A percentile compares a stretch with the other conserved stretches of the same genome.
Conservation (phyloP, 2,329 filamentous ascomycete species). For the Penicillium palitans region DNA sequence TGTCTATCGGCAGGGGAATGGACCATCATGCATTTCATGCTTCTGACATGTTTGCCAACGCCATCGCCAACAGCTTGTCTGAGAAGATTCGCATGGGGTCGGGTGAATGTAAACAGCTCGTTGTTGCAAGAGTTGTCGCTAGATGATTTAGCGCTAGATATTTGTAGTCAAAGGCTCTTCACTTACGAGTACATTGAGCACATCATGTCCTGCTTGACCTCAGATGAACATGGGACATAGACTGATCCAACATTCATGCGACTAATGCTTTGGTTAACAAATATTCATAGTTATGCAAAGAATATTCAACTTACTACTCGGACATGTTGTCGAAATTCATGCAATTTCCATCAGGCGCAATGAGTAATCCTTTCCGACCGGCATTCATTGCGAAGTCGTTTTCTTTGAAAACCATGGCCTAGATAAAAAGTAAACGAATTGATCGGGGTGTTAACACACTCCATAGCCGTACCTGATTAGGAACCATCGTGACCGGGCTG, state of each 20-base stretch:
- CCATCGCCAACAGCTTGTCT: neutral
- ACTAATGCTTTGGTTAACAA: neutral
- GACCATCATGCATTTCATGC: neutral
- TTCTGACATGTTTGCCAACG: neutral
- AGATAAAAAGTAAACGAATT: neutral
- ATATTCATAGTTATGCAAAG: neutral
- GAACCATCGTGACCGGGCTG: neutral
- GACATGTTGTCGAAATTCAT: neutral
- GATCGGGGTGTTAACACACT: neutral
- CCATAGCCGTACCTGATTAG: neutral
- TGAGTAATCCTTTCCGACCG: neutral
- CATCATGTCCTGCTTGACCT: slow-evolving; percentile 1
- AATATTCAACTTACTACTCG: slow-evolving; percentile 2
- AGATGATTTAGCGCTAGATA: neutral
- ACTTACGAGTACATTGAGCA: slow-evolving; percentile 7
- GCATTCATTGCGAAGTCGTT: neutral
- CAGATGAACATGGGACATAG: slow-evolving; percentile 5
- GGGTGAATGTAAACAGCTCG: slow-evolving; percentile 5
- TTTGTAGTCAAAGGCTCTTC: neutral
- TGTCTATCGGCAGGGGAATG: neutral
- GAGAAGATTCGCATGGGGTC: neutral
- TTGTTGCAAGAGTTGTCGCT: neutral
- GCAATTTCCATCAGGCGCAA: slow-evolving; percentile 2
- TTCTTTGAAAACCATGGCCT: slow-evolving; percentile 9
- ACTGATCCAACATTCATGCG: slow-evolving; percentile 6